Evolutionary conservation across 352 stramenopile genomes (phyloP), one percentile per base, ranked within the genome.

Genomic region (Nothophytophthora sp.): DNA sequence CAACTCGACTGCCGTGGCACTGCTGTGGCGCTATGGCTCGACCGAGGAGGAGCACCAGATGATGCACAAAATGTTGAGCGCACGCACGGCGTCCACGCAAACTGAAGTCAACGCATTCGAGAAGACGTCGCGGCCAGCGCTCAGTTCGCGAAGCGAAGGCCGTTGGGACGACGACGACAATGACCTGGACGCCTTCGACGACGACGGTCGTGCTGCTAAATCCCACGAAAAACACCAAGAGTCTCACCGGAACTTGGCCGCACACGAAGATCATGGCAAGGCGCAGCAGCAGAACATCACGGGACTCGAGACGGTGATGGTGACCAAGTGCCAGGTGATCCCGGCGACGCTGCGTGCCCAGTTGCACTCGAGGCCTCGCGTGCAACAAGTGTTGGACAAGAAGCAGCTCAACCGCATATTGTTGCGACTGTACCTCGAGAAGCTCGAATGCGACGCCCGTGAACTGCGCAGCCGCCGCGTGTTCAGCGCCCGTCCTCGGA

Each of bases 11-110:
- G 71, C 81, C 0, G 75, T 88, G 3, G 67, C 72, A 13, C 61
- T 88, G 32, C 71, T 90, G 15, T 90, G 80, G 80, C 70, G 78
- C 29, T 81, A 87, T 43, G 76, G 78, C 2, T 78, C 80, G 7
- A 70, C 60, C 11, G 67, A 79, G 28, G 62, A 77, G 28, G 47
- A 73, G 20, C 76, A 71, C 39, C 65, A 67, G 35, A 63, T 81
- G 39, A 71, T 88, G 44, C 64, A 85, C 35, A 67, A 75, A 47
- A 85, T 87, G 72, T 60, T 88, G 27, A 74, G 49, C 36, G 34
- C 58, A 16, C 66, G 52, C 18, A 73, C 68, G 9, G 62, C 63
- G 0, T 45, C 50, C 22, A 73, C 61, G n/a, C 73, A 88, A 45
- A 88, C 73, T 3, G 44, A 49, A 11, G 51, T 44, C 5, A 13